Evolutionary conservation across 192 early-diverging fungal species (phyloP), one percentile per base, ranked within the genome.

Genomic region (Phlyctochytrium bullatum): DNA sequence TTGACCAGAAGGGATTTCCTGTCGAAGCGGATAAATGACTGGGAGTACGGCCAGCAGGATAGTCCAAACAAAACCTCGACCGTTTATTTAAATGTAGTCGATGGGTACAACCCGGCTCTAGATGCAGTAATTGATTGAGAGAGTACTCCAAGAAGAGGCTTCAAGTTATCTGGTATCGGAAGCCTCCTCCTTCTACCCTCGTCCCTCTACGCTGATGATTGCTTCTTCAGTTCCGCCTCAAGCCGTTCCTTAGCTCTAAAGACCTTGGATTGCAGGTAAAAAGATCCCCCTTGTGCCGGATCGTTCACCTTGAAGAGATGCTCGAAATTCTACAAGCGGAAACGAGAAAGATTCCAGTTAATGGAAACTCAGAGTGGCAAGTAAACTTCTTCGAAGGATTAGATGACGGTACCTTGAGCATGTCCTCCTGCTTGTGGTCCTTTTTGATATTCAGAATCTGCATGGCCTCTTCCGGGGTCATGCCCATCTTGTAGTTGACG

Each of bases 201-300:
- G n/a, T n/a, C n/a, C n/a, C 40, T 52, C 20, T 53, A 20, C 16
- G 27, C n/a, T 65, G 64, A 30, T 20, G 64, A 20, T 62, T 60
- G 33, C 29, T 74, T 82, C 77, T 85, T 87, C 79, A 91, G 80
- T 67, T 97, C 93, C 84, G 93, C 79, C 57, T 97, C 95, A 65
- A 97, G 78, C 70, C 97, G 89, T 76, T 98, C 97, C 62, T 92
- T 92, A 27, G 97, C 97, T 56, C 93, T 76, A 12, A 92, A 86
- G 3, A 98, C 85, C 73, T 98, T 98, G 34, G 92, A 93, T 63
- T 97, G 95, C 30, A 98, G 64, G 71, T 98, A 98, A 51, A 95
- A 90, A 2, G 94, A 93, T 4, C 96, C 96, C 36, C 94, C 95
- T 34, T 82, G 79, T 31, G 86, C 78, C 32, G 89, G 84, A 68